Conservation (phyloP, 2,329 filamentous ascomycete genomes). For the Tolypocladium cylindrosporum region DNA sequence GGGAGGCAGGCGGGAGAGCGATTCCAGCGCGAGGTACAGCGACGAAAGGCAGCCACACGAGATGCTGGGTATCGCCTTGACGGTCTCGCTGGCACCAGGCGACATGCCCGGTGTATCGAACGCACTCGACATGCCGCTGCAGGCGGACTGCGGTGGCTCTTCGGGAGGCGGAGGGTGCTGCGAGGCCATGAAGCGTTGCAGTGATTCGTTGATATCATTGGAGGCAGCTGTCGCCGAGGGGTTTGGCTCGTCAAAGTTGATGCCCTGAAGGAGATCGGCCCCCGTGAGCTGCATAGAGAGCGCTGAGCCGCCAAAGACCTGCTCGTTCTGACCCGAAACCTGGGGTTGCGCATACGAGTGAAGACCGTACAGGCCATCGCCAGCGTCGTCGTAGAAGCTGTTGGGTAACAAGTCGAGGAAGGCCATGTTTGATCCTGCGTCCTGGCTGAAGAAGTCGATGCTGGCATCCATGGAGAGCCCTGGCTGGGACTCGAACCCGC, state of each 20-base stretch:
- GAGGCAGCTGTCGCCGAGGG: slow-evolving; percentile 14
- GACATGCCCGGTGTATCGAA: slow-evolving; percentile 7
- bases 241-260: slow-evolving; percentile 22
- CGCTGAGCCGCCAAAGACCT: not conserved
- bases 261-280: slow-evolving; percentile 18
- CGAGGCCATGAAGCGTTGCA: slow-evolving; percentile 14
- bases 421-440: slow-evolving; percentile 16
- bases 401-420: slow-evolving; percentile 27
- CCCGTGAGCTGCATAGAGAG: slow-evolving; percentile 12
- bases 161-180: slow-evolving; percentile 10
- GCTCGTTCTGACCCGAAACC: slow-evolving; percentile 6
- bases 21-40: slow-evolving; percentile 40
- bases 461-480: slow-evolving; percentile 16
- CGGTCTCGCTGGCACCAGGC: slow-evolving; percentile 1
- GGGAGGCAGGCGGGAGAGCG: slow-evolving; percentile 34
- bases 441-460: slow-evolving; percentile 24
- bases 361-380: slow-evolving; percentile 5
- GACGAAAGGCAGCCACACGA: slow-evolving; percentile 38
- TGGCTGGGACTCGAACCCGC: not conserved
- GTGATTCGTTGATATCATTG: slow-evolving; percentile 17
- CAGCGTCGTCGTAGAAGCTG: slow-evolving; percentile 10
- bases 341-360: slow-evolving; percentile 4
- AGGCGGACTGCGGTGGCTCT: slow-evolving; percentile 10
- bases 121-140: slow-evolving; percentile 11
- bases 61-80: slow-evolving; percentile 17